Conservation (phyloP, 805 yeast species). For the Zygotorulaspora chibaensis region DNA sequence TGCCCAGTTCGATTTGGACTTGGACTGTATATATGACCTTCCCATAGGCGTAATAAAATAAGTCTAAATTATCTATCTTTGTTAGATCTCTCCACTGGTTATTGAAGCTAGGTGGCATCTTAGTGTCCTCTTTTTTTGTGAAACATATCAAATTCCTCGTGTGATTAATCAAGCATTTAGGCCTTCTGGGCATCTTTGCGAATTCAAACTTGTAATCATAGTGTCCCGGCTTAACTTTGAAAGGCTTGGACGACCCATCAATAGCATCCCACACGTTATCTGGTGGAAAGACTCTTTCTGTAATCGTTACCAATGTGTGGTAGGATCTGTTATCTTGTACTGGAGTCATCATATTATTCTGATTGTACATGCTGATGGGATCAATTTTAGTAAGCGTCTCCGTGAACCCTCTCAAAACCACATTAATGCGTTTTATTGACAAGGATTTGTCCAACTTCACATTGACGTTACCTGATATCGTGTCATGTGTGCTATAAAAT, state of each 20-base stretch:
- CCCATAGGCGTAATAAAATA: slow-evolving; percentile 29
- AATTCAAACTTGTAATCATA: slow-evolving; percentile 28
- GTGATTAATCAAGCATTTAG: slow-evolving; percentile 27
- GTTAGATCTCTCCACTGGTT: slow-evolving; percentile 23
- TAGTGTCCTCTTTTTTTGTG: slow-evolving; percentile 18
- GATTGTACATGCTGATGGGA: slow-evolving; percentile 20
- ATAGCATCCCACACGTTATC: slow-evolving; percentile 33
- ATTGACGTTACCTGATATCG: slow-evolving; percentile 27
- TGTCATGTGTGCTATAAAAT: slow-evolving; percentile 29
- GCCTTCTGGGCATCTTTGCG: slow-evolving; percentile 25
- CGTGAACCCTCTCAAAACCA: slow-evolving; percentile 46
- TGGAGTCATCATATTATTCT: slow-evolving; percentile 26
- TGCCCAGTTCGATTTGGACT: slow-evolving; percentile 29
- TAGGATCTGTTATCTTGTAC: slow-evolving; percentile 27
- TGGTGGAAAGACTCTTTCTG: slow-evolving; percentile 31
- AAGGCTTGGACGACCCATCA: slow-evolving; percentile 29
- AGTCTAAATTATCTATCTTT: slow-evolving; percentile 24
- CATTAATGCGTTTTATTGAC: slow-evolving; percentile 39
- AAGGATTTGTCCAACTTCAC: slow-evolving; percentile 24
- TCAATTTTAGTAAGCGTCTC: slow-evolving; percentile 29
- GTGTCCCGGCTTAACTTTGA: slow-evolving; percentile 28
- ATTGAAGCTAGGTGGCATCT: slow-evolving; percentile 33
- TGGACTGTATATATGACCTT: slow-evolving; percentile 28
- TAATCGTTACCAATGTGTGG: slow-evolving; percentile 23
- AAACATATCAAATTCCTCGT: slow-evolving; percentile 20